These are phyloP conservation scores for Amoebophrya sp. DNA, from an alignment of 169 alveolate genomes.

Conservation along the genomic window DNA sequence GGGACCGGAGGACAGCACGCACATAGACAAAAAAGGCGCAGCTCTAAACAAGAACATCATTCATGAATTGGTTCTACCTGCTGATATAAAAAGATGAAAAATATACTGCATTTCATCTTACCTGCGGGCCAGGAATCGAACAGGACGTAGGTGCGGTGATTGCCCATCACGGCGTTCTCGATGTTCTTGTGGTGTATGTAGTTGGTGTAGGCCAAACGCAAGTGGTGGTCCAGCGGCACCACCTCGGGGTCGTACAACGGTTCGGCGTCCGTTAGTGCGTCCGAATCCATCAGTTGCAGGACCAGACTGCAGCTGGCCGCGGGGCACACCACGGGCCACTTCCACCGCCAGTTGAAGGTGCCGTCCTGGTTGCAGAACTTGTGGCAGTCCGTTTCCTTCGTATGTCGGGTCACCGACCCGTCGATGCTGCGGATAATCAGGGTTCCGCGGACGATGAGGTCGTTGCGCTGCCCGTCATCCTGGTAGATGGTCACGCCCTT, in stretches of 20 bases:
- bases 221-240: neutral
- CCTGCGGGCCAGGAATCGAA: neutral
- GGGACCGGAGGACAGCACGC: too few relatives aligned
- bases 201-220: slow-evolving; percentile 2
- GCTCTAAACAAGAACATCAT: too few relatives aligned
- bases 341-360: slow-evolving; percentile 12
- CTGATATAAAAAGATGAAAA: too few relatives aligned
- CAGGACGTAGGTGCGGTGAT: neutral
- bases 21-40: too few relatives aligned
- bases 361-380: neutral
- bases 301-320: neutral
- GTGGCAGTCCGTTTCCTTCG: slow-evolving; percentile 10
- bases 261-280: neutral
- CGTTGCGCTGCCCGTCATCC: slow-evolving; percentile 16
- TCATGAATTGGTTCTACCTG: too few relatives aligned
- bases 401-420: neutral
- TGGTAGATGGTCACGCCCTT: neutral
- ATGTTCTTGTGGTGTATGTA: too few relatives aligned
- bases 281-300: neutral
- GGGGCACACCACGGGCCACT: neutral
- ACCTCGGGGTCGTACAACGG: neutral
- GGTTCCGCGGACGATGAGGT: neutral
- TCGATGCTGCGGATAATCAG: neutral
- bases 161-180: neutral
- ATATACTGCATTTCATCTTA: too few relatives aligned